A percentile compares a stretch with the other conserved stretches of the same genome.
phyloP scores from a whole-genome alignment of 2,329 filamentous ascomycete genomes.

The Colletotrichum eleusines region DNA sequence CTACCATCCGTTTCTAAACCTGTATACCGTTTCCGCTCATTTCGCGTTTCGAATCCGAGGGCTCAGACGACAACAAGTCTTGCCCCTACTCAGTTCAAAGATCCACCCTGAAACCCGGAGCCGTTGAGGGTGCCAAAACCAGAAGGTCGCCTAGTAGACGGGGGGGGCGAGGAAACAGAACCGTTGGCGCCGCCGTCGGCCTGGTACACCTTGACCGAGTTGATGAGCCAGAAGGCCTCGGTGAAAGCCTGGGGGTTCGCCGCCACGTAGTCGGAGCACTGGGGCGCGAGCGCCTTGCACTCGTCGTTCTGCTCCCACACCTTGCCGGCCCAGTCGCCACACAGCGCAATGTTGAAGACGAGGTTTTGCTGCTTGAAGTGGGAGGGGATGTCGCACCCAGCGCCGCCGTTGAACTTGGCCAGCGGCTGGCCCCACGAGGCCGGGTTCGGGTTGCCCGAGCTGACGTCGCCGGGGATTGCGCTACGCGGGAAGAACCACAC shows the following conservation, averaged over 20 bases:
- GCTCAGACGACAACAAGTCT: too few relatives aligned
- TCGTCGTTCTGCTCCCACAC: conserved; percentile 71
- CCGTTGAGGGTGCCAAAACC: neutral
- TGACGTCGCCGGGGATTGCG: conserved; percentile 73
- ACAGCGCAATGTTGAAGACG: conserved; percentile 86
- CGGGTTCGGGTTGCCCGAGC: conserved; percentile 71
- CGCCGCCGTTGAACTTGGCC: conserved; percentile 75
- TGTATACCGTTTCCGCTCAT: conserved; percentile 4
- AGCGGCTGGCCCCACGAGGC: conserved; percentile 75
- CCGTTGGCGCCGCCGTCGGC: conserved; percentile 12
- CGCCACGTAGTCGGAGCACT: conserved; percentile 79
- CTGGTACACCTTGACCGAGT: conserved; percentile 75
- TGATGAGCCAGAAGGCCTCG: conserved; percentile 83
- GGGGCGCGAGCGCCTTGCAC: conserved; percentile 70
- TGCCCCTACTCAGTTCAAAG: neutral
- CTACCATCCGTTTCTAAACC: conserved; percentile 14
- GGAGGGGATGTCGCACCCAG: conserved; percentile 76
- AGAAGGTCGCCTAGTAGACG: neutral
- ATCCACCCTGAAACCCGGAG: neutral
- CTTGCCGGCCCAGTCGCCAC: conserved; percentile 85
- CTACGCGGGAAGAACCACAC: conserved; percentile 85
- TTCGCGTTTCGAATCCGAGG: neutral
- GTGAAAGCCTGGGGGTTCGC: conserved; percentile 77
- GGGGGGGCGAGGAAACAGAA: neutral
- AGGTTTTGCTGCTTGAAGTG: conserved; percentile 81